Percentiles rank a stretch among this genome's conserved stretches.
Evolutionary conservation across 352 stramenopile species (phyloP).

Genomic region (Phytophthora sansomeana): DNA sequence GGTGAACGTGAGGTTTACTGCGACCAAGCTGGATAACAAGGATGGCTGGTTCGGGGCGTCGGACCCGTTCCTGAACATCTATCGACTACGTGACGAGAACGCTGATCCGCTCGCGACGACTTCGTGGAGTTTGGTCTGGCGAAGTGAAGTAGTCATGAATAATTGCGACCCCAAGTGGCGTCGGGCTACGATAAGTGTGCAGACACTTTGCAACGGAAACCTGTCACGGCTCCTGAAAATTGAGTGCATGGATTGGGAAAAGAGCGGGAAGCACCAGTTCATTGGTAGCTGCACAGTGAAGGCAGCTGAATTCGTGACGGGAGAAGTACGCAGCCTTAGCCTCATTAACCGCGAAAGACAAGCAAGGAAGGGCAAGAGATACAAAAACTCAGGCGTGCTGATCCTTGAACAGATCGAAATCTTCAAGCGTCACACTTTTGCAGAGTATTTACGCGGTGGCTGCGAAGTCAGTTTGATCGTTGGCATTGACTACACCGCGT

Average conservation of each 20-base stretch:
- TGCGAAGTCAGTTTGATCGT: constrained; percentile 83
- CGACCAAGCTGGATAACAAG: constrained; percentile 79
- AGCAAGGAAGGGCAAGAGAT: constrained; percentile 72
- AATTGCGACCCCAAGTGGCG: constrained; percentile 75
- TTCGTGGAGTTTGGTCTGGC: constrained; percentile 77
- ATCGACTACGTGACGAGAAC: constrained; percentile 57
- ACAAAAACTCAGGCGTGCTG: constrained; percentile 78
- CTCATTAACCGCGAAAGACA: constrained; percentile 78
- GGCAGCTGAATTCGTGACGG: constrained; percentile 62
- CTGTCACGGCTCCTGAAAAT: constrained; percentile 65
- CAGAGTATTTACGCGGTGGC: constrained; percentile 72
- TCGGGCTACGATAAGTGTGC: constrained; percentile 64
- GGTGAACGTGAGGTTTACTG: constrained; percentile 67
- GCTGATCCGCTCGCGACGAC: constrained; percentile 43
- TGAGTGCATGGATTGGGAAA: constrained; percentile 84
- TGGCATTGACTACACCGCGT: constrained; percentile 87
- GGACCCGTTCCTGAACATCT: constrained; percentile 83
- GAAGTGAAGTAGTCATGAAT: constrained; percentile 70
- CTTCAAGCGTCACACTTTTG: constrained; percentile 78
- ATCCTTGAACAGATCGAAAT: constrained; percentile 62
- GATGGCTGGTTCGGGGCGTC: constrained; percentile 82
- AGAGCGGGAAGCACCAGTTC: constrained; percentile 72
- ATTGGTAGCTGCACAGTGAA: constrained; percentile 67
- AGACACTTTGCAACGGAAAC: constrained; percentile 75
- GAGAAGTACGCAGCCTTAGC: constrained; percentile 55